A percentile compares a stretch with the other conserved stretches of the same genome.
Conservation (phyloP, 768 basidiomycete species). For the Peribolospora kevripleyi region DNA sequence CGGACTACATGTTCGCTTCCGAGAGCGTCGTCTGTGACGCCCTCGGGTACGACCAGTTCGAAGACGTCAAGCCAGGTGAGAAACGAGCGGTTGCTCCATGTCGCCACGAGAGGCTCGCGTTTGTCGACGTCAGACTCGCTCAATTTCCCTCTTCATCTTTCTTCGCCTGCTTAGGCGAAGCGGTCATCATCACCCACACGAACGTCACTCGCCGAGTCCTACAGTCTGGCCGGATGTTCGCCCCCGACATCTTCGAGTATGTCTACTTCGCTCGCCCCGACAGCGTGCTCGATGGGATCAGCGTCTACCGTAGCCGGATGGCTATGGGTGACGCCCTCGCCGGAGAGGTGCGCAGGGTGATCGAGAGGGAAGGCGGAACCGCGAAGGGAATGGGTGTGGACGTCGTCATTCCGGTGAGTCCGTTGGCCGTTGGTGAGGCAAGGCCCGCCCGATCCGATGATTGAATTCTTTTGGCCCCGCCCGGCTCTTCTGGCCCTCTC, state of each 20-base stretch:
- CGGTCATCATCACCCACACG: constrained; percentile 73
- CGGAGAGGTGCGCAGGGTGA: constrained; percentile 51
- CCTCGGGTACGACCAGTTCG: constrained; percentile 70
- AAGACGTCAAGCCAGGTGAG: constrained; percentile 68
- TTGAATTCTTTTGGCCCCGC: not conserved
- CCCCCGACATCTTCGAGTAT: constrained; percentile 96
- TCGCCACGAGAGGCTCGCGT: not conserved
- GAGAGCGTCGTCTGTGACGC: constrained; percentile 95
- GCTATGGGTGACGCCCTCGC: constrained; percentile 96
- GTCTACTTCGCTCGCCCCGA: constrained; percentile 97
- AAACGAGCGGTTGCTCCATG: constrained; percentile 8
- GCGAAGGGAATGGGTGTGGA: constrained; percentile 32
- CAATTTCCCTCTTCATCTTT: not conserved
- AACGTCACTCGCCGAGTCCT: constrained; percentile 50
- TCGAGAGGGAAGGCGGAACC: constrained; percentile 38
- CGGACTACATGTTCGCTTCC: constrained; percentile 73
- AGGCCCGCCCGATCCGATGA: too few relatives aligned
- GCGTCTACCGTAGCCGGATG: constrained; percentile 93
- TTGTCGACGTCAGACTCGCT: not conserved
- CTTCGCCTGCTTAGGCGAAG: constrained; percentile 39
- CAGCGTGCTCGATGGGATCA: constrained; percentile 88
- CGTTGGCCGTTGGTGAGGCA: too few relatives aligned
- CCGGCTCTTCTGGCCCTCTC: constrained; percentile 18
- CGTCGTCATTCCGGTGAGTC: constrained; percentile 69
- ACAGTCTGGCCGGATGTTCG: constrained; percentile 40